Evolutionary conservation across 306 rosid genomes (phyloP).

Genomic region (Lathyrus aphaca): DNA sequence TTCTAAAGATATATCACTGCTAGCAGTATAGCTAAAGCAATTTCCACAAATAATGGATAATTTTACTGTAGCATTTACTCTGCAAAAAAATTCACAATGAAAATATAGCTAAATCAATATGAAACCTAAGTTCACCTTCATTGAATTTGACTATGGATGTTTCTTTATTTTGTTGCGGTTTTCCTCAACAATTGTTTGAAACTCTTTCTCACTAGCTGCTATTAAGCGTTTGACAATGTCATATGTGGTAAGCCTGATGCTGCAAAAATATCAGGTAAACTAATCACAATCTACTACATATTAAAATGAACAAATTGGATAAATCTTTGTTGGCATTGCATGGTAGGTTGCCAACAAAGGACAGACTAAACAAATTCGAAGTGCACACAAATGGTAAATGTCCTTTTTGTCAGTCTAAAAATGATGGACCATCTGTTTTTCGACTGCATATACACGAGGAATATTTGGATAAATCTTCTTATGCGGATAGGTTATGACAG

Average conservation of each 20-base stretch:
- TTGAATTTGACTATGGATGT: slow-evolving; percentile 41
- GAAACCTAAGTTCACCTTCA: slow-evolving; percentile 31
- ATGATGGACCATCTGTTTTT: too few relatives aligned
- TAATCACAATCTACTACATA: slow-evolving; percentile 15
- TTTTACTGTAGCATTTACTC: slow-evolving; percentile 20
- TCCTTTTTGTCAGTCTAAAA: too few relatives aligned
- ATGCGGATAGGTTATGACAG: too few relatives aligned
- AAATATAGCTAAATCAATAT: slow-evolving; percentile 15
- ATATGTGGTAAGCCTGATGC: slow-evolving; percentile 85
- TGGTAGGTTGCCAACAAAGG: too few relatives aligned
- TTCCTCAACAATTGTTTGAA: slow-evolving; percentile 67
- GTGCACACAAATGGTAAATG: too few relatives aligned
- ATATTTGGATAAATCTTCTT: too few relatives aligned
- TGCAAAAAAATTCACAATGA: slow-evolving; percentile 17
- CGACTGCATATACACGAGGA: too few relatives aligned
- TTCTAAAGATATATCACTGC: slow-evolving; percentile 17
- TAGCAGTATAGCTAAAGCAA: slow-evolving; percentile 24
- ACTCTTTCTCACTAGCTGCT: slow-evolving; percentile 66
- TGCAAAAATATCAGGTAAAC: slow-evolving; percentile 53
- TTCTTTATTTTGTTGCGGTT: slow-evolving; percentile 58
- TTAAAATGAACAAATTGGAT: not conserved
- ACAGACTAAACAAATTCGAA: too few relatives aligned
- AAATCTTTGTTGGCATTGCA: too few relatives aligned
- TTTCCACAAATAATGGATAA: slow-evolving; percentile 23
- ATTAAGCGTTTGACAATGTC: slow-evolving; percentile 76